Base-by-base conservation (phyloP, 2,329 filamentous ascomycete species). In the Ascochyta clinopodiicola region DNA sequence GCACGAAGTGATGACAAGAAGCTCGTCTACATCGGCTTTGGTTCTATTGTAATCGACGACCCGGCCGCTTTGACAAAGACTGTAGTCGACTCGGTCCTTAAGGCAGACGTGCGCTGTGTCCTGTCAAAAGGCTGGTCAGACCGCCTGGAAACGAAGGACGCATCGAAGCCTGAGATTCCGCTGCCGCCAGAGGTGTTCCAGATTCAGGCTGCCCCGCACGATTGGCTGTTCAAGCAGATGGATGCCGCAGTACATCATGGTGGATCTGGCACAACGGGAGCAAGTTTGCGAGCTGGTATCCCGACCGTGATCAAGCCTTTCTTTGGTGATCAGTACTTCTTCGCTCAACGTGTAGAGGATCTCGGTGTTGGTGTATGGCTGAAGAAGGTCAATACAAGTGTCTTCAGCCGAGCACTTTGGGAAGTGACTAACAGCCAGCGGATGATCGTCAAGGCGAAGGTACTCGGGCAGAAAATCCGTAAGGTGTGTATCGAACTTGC, bases 251-350 rank as follows among this genome's bases (percentile, higher is more conserved):
- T 91, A 7, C 95, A 99, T 72, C 95, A 99, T 70, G 95, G 95
- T 43, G 95, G 95, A 5, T 91, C 92, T 4, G 95, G 95, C 2
- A 99, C 95, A 0, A 99, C 95, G 0, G 95, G 95, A 2, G 95
- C 95, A 0, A 96, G 92, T 74, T 80, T 99, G 44, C 85, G 95
- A 47, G 93, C 93, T 0, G 95, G 95, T 2, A 86, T 96, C 5
- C 95, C 95, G 0, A 98, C 95, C 0, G 93, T 99, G 61, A 90
- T 98, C 71, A 91, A 94, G 58, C 95, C 95, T 0, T 99, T 98
- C 80, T 99, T 99, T 71, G 95, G 95, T 5, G 95, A 99, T 68
- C 95, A 99, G 72, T 97, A 90, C 81, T 99, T 99, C 81, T 98
- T 96, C 67, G 95, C 92, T 6, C 86, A 83, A 27, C 85, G 95